Evolutionary conservation across 305 asterid genomes (phyloP).

Genomic region (Fraxinus ornus): DNA sequence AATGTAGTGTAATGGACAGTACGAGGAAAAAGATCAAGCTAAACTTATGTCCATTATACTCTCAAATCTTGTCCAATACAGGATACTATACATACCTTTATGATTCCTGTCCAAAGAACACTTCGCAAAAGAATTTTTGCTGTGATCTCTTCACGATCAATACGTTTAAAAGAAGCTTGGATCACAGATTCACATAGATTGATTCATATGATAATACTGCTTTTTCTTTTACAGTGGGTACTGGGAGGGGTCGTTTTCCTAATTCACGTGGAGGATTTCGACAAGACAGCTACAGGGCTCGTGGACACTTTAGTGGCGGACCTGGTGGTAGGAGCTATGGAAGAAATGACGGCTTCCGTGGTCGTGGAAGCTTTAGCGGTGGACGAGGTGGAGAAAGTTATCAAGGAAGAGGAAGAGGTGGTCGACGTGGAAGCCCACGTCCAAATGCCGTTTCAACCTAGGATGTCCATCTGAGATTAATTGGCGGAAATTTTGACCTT

Average conservation of each 20-base stretch:
- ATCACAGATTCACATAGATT: not conserved
- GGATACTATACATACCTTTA: not conserved
- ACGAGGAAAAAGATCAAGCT: not conserved
- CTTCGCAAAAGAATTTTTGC: not conserved
- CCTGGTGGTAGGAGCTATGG: constrained; percentile 51
- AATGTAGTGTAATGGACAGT: not conserved
- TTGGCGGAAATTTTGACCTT: constrained; percentile 28
- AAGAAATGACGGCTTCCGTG: constrained; percentile 57
- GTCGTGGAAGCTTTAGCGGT: constrained; percentile 50
- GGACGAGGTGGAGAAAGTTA: constrained; percentile 51
- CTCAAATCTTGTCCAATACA: not conserved
- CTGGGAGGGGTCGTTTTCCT: constrained; percentile 62
- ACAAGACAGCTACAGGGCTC: constrained; percentile 59
- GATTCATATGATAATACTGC: not conserved
- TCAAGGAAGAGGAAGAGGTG: constrained; percentile 51
- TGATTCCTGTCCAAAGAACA: not conserved
- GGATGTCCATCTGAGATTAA: not conserved
- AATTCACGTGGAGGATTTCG: constrained; percentile 65
- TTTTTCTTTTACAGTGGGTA: constrained; percentile 49
- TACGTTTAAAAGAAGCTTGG: not conserved
- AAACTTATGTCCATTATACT: not conserved
- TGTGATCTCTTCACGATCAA: not conserved
- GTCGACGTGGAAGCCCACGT: constrained; percentile 34
- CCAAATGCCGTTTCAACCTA: constrained; percentile 25
- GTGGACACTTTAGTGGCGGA: constrained; percentile 46